phyloP scores from a whole-genome alignment of 2,329 filamentous ascomycete species.

The Volutella citrinella region DNA sequence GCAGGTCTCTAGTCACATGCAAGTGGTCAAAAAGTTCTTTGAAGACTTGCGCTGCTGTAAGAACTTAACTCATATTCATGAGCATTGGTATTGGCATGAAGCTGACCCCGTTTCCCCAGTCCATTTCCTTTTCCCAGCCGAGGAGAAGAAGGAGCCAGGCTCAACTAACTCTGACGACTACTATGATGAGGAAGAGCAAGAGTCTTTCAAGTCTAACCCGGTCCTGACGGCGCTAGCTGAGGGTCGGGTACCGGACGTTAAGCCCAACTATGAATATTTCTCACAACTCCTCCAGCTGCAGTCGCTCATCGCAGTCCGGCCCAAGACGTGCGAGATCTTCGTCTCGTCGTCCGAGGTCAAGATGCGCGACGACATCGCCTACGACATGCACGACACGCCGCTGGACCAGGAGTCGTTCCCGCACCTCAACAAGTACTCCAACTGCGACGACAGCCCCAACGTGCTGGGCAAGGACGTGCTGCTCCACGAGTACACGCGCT shows the following conservation, averaged over 20 bases:
- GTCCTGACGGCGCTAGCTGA: conserved; percentile 61
- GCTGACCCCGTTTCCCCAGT: too few species aligned
- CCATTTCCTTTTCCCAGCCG: conserved; percentile 58
- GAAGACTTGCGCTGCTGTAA: conserved; percentile 61
- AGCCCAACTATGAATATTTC: conserved; percentile 62
- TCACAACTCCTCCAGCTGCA: conserved; percentile 53
- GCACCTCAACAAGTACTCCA: conserved; percentile 52
- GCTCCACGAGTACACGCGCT: conserved; percentile 57
- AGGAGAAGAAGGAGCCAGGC: conserved; percentile 53
- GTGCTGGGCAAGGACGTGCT: conserved; percentile 50
- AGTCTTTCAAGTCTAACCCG: conserved; percentile 62
- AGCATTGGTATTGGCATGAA: too few species aligned
- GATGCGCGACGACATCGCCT: conserved; percentile 47
- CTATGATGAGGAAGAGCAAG: conserved; percentile 41
- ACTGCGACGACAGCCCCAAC: conserved; percentile 49
- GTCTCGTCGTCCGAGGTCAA: conserved; percentile 52
- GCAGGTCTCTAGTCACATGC: conserved; percentile 69
- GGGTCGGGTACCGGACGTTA: conserved; percentile 53
- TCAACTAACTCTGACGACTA: conserved; percentile 60
- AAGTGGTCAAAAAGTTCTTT: conserved; percentile 67
- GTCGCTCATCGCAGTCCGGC: conserved; percentile 50
- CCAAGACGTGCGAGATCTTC: conserved; percentile 58
- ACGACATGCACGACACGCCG: conserved; percentile 40
- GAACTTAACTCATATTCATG: too few species aligned
- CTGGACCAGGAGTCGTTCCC: conserved; percentile 51